Evolutionary conservation across 768 basidiomycete species (phyloP), one percentile per base, ranked within the genome.

Genomic region (Podaxis sp.): DNA sequence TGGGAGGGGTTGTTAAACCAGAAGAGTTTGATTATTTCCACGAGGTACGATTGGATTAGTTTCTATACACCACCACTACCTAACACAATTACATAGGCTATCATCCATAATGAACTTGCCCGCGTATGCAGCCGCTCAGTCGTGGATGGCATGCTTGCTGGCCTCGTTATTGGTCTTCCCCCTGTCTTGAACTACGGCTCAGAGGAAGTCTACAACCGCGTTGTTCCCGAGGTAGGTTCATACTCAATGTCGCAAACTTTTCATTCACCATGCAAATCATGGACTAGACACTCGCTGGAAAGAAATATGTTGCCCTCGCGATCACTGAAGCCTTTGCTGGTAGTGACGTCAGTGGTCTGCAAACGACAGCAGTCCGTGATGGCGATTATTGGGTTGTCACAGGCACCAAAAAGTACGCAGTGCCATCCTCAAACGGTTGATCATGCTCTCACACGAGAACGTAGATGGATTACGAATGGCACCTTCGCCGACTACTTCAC

Each of bases 1-100:
- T 94, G 74, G 89, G 85, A 27, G 93, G 93, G 10, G 72, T 85
- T 18, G 81, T 92, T 48, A 84, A 83, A 54, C 86, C 90, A 3
- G 91, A 92, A 68, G 88, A 95, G 65, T 98, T 90, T 67, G 92
- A 97, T 72, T 95, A 95, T 69, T 98, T 98, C 80, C 89, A 97
- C 68, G 95, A 93, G 78, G 89, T 88, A 59, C 10, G 66, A 3
- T 16, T 36, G 13, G 44, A 27, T n/a, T 44, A 35, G n/a, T 21
- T 40, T 9, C 7, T 9, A 35, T 25, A 11, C 21, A 44, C 23
- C 21, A 21, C 21, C 18, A 7, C 21, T 23, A 0, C 47, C 25
- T 48, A 11, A 48, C 23, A 14, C 42, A 25, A 23, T 48, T 18
- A 11, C 50, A 40, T 53, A 91, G 90, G 79, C 87, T 48, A 90